These are phyloP conservation scores for Evernia prunastri DNA, from an alignment of 495 filamentous ascomycete species.

Conservation along the genomic window DNA sequence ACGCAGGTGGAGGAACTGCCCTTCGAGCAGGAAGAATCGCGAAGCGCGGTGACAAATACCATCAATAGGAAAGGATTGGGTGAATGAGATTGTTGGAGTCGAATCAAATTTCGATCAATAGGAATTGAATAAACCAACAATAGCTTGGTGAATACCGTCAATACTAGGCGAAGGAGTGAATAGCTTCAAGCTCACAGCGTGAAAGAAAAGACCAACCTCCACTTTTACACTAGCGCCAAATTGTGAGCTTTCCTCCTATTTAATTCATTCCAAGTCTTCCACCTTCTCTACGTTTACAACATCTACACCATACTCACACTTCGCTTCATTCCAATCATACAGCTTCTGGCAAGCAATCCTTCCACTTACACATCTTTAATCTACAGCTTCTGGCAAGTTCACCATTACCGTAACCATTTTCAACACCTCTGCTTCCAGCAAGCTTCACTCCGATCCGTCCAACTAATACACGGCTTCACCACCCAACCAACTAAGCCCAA, in stretches of 20 bases:
- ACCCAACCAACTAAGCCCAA: background rate
- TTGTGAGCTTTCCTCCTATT: constrained; percentile 3
- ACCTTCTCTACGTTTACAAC: background rate
- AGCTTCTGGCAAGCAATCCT: constrained; percentile 15
- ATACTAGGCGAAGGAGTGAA: constrained; percentile 11
- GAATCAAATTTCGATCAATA: background rate
- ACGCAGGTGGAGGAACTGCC: background rate
- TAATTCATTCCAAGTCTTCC: background rate
- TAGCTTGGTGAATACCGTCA: background rate
- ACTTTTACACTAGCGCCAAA: constrained; percentile 4
- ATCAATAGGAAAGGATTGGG: background rate
- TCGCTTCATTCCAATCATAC: constrained; percentile 4
- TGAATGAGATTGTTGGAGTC: background rate
- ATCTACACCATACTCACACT: background rate
- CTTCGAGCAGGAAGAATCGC: background rate
- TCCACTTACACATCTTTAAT: constrained; percentile 9
- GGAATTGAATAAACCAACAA: background rate
- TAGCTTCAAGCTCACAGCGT: background rate
- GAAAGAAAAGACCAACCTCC: constrained; percentile 6
- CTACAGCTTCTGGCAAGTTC: constrained; percentile 15
- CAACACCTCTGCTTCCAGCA: constrained; percentile 8
- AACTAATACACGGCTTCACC: background rate
- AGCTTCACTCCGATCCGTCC: constrained; percentile 1
- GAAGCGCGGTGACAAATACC: constrained; percentile 3
- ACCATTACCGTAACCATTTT: background rate